Evolutionary conservation across 345 rosid species (phyloP).

Genomic region (Gossypioides kirkii): DNA sequence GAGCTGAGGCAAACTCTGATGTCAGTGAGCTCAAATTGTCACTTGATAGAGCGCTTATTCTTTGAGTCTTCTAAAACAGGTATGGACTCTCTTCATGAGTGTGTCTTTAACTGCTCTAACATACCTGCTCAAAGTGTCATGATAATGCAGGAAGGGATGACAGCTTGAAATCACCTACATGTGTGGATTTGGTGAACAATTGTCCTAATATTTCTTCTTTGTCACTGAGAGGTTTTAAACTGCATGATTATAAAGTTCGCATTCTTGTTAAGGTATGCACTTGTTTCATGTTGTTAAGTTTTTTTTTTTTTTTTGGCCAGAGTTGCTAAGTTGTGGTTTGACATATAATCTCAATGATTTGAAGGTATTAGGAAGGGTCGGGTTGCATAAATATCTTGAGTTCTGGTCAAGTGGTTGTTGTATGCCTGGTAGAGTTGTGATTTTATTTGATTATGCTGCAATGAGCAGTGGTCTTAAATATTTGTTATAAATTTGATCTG

Average conservation of each 20-base stretch:
- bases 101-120: constrained; percentile 12
- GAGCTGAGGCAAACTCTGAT: constrained; percentile 57
- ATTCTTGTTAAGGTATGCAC: constrained; percentile 57
- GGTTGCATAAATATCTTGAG: background rate
- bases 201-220: constrained; percentile 67
- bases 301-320: too few species aligned
- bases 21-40: constrained; percentile 56
- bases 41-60: constrained; percentile 62
- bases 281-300: background rate
- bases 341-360: constrained; percentile 2
- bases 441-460: constrained; percentile 4
- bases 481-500: constrained; percentile 1
- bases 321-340: background rate
- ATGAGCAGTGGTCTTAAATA: background rate
- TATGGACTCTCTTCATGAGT: constrained; percentile 21
- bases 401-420: background rate
- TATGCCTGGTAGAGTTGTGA: constrained; percentile 5
- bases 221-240: constrained; percentile 81
- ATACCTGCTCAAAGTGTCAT: constrained; percentile 21
- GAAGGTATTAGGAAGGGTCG: background rate
- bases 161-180: constrained; percentile 52
- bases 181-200: constrained; percentile 60
- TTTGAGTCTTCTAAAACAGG: constrained; percentile 70
- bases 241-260: constrained; percentile 54
- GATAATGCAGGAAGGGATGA: constrained; percentile 56